Evolutionary conservation across 1,284 basidiomycete genomes (phyloP), one percentile per base, ranked within the genome.

Genomic region (Exobasidium rhododendri): DNA sequence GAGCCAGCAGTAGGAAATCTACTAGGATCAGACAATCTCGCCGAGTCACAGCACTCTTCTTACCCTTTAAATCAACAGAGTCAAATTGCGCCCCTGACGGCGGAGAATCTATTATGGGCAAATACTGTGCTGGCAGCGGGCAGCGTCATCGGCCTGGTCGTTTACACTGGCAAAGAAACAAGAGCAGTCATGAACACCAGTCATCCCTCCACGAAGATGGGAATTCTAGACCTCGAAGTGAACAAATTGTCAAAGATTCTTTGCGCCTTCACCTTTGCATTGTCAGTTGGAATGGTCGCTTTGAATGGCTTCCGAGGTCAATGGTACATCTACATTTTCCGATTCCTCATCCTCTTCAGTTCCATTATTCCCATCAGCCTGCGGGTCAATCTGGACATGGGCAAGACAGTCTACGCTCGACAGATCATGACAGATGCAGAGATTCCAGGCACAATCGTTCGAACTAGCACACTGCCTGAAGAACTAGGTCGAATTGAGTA

Each of bases 111-210:
- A 26, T 83, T 99, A 3, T 99, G 94, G 94, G 87, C 94, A 0
- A 97, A 98, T 78, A 98, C 96, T 0, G 96, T 99, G 0, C 84
- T 98, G 20, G 94, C 96, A 11, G 92, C 94, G 0, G 94, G 96
- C 0, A 89, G 89, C 14, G 94, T 92, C 0, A 86, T 97, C 45
- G 94, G 94, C 0, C 86, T 97, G 58, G 88, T 98, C 3, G 85
- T 96, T 4, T 98, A 97, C 78, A 98, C 94, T 0, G 94, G 94
- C 0, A 83, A 88, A 0, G 94, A 99, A 78, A 97, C 94, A 1
- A 84, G 96, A 47, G 94, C 94, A 0, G 94, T 97, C n/a, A 92
- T 99, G 90, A 99, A 99, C 73, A 99, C 94, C 1, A 93, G 90
- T 69, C 92, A 97, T 81, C 93, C 96, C 0, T 89, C 89, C 74